Evolutionary conservation across 2,329 filamentous ascomycete genomes (phyloP), one percentile per base, ranked within the genome.

Genomic region (Aspergillus costaricaensis): DNA sequence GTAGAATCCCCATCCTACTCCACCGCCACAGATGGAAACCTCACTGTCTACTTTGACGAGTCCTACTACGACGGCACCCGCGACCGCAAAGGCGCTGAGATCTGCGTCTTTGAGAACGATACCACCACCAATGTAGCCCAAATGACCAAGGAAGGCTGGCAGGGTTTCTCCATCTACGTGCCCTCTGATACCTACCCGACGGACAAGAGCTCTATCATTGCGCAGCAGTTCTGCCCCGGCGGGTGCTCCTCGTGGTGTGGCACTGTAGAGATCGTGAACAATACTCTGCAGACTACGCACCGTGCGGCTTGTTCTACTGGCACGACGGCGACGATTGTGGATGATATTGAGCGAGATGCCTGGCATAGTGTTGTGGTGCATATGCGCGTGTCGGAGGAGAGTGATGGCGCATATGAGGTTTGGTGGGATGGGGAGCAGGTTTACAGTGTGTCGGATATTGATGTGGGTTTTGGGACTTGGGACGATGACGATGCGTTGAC

Each of bases 101-200:
- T 55, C 39, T 55, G 53, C 39, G 38, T 43, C 39, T 55, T 55
- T 30, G 53, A 55, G 21, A 21, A 32, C 38, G 53, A 38, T 5
- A 47, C 53, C 21, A 25, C 10, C 19, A 55, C 39, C 53, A 55
- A 55, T 14, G 25, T 47, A 14, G 38, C 21, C 19, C 53, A 55
- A 27, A 55, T 55, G 53, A 47, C 53, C 8, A 55, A 55, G 53
- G 53, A 55, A 32, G 53, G 53, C 23, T 55, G 53, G 53, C 53
- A 55, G 53, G 53, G 53, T 0, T 55, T 55, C 3, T 25, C 41
- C 5, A 36, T 55, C 53, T 47, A 55, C 15, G 53, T 48, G 17
- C 27, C 53, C 5, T 43, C 39, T 15, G 53, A 48, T n/a, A 32
- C 21, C 6, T 55, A 43, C 39, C 53, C 53, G 7, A 27, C 53